Base-by-base conservation (phyloP, 371 early-diverging fungal genomes). In the Funneliformis caledonium region DNA sequence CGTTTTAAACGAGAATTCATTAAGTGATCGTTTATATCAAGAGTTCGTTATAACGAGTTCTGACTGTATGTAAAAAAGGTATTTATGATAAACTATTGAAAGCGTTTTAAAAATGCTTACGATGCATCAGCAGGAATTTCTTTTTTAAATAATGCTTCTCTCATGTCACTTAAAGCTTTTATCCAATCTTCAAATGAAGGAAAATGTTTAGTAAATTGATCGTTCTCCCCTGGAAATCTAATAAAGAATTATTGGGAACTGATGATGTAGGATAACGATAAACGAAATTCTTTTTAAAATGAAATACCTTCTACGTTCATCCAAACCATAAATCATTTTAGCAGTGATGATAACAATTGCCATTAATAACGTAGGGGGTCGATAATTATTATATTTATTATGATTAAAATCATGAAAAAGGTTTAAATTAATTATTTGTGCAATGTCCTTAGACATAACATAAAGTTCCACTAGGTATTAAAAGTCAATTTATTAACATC, bases 251-350 rank as follows among this genome's bases (percentile, higher is more conserved):
- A 16, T 22, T 59, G 59, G 2, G 16, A 22, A 19, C 10, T 2
- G 11, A 67, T 14, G 8, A 12, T 45, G 10, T 8, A 70, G 45
- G 45, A 43, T 2, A 37, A 9, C 2, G 8, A 70, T 2, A 37
- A n/a, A 47, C 42, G 14, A 19, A 0, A 42, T 45, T 45, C 19
- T 50, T 11, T 26, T 48, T 7, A 19, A 47, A 48, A 59, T 59
- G 9, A 26, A 16, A 9, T 22, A 78, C 78, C 78, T 78, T 65
- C 45, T 26, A 19, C 52, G 10, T 9, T 50, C 69, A 56, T 78
- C 78, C 26, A 78, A 64, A 19, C 78, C 78, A 78, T 65, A 78
- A 19, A 78, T 16, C 69, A 78, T 48, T 78, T 78, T 78, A 16
- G 69, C 43, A 52, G 56, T n/a, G 4, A 78, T 61, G 7, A 78